These are phyloP conservation scores for Eimeria tenella DNA, from an alignment of 169 alveolate species.

Conservation along the genomic window DNA sequence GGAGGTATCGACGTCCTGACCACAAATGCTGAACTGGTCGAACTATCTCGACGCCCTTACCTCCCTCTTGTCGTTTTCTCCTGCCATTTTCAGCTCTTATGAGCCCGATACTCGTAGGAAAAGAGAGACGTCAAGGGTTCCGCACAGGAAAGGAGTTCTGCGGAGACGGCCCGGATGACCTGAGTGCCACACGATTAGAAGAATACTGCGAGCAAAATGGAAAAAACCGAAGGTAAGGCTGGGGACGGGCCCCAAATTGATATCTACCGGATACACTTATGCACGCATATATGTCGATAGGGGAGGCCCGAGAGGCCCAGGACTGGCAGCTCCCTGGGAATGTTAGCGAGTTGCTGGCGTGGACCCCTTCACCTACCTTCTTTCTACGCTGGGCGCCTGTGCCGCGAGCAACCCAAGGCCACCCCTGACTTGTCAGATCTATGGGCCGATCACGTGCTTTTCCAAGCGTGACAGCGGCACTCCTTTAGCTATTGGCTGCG, in stretches of 20 bases:
- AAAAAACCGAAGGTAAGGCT: no score
- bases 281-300: background rate
- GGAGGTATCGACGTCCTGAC: background rate
- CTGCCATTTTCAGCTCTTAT: conserved; percentile 31
- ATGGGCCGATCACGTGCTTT: background rate
- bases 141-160: background rate
- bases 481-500: conserved; percentile 4
- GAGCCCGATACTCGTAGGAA: background rate
- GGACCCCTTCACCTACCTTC: background rate
- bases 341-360: background rate
- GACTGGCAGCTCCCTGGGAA: no score
- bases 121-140: no score
- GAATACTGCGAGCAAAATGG: no score
- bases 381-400: background rate
- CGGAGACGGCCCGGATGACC: conserved; percentile 13
- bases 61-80: conserved; percentile 47
- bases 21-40: background rate
- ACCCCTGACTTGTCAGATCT: background rate
- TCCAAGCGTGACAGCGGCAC: conserved; percentile 15
- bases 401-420: background rate
- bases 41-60: background rate
- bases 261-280: background rate
- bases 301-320: no score
- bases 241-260: no score
- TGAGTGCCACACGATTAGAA: background rate